Base-by-base conservation (phyloP, 495 filamentous ascomycete genomes). In the Podospora bellae-mahoneyi region DNA sequence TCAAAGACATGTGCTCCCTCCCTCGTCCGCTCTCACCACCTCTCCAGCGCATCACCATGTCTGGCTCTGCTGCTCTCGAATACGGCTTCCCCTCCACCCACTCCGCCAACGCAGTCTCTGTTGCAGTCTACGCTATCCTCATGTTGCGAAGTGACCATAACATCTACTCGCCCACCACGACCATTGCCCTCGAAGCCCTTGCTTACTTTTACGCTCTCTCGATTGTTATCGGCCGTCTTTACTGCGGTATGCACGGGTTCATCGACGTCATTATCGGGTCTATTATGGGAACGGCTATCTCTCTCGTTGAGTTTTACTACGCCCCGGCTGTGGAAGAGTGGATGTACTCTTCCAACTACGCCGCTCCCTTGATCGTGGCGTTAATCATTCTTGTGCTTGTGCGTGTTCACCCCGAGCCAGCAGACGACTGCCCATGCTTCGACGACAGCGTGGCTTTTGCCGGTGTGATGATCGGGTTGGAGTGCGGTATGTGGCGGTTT, bases 201-300 rank as follows among this genome's bases (percentile, higher is more conserved):
- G 87, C 88, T 13, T 96, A 93, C 77, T 85, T 90, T 64, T 99
- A 98, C 73, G 92, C 91, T 13, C 76, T 87, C n/a, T 97, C 94
- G 26, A 97, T 99, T 70, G 83, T 97, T 28, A 72, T 98, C 64
- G 95, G 95, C 23, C 87, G 95, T 59, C 80, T 99, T 26, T 98
- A 98, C 79, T 98, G 95, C 75, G 95, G 95, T 62, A 99, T 99
- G 95, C 95, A 99, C 79, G 95, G 95, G 48, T 95, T 99, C 79
- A 81, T 97, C 55, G 95, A 99, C 77, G 92, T 96, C 15, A 78
- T 92, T 16, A 75, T 94, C 69, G 95, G 95, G 2, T 90, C 87
- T 62, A 69, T 86, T 20, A 83, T 98, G 64, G 95, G 94, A 19
- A 88, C 88, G 26, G 67, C 75, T 32, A 85, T 87, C 67, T 82